Conservation (phyloP, 768 basidiomycete species). For the Mycena rosella region DNA sequence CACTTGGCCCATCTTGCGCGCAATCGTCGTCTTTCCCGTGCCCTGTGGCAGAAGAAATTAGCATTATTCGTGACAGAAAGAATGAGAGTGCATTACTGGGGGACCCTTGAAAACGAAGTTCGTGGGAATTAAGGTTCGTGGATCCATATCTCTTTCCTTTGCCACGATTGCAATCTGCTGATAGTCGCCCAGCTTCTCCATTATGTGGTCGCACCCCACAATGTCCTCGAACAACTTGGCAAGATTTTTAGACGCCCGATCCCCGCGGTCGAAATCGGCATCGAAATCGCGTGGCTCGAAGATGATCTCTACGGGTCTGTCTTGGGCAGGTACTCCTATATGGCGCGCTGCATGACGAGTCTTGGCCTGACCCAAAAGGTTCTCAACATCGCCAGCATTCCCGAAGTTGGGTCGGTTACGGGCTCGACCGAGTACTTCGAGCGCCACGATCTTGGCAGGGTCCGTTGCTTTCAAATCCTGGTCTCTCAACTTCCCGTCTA, state of each 20-base stretch:
- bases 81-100: constrained; percentile 49
- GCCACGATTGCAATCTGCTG: constrained; percentile 61
- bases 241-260: constrained; percentile 62
- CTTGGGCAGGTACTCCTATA: constrained; percentile 38
- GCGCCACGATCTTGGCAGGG: constrained; percentile 66
- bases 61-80: not conserved
- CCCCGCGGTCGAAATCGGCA: constrained; percentile 64
- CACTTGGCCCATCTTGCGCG: constrained; percentile 64
- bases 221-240: constrained; percentile 70
- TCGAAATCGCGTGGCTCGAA: constrained; percentile 76
- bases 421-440: constrained; percentile 58
- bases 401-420: constrained; percentile 73
- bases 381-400: constrained; percentile 75
- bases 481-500: constrained; percentile 68
- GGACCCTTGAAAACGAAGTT: constrained; percentile 82
- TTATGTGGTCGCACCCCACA: constrained; percentile 68
- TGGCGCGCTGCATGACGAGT: constrained; percentile 56
- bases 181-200: constrained; percentile 60
- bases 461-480: constrained; percentile 70
- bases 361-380: constrained; percentile 66
- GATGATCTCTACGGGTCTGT: constrained; percentile 49
- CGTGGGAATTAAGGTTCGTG: constrained; percentile 65
- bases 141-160: constrained; percentile 56
- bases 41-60: constrained; percentile 39
- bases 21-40: constrained; percentile 65